Base-by-base conservation (phyloP, 2,329 filamentous ascomycete species). In the Aureobasidium namibiae region DNA sequence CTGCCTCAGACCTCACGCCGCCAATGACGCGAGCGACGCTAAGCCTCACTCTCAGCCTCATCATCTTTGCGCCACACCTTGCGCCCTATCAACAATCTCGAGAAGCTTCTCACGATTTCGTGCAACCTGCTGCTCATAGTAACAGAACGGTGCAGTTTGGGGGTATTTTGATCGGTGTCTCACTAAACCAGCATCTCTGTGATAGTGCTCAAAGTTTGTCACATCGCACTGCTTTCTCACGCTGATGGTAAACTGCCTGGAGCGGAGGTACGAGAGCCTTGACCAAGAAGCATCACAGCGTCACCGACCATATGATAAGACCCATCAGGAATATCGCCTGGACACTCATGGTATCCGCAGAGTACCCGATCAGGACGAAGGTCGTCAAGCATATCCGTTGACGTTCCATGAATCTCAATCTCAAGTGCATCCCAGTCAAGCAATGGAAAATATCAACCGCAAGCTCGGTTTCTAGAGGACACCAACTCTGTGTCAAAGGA, bases 1-100 rank as follows among this genome's bases (percentile, higher is more conserved):
- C 42, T 54, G 50, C 50, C 50, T 54, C 46, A 42, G 50, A 36
- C 45, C 50, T 41, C 36, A 42, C 50, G 38, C 50, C 38, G 46
- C 34, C 33, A 16, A 54, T 53, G 49, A 53, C 49, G 49, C 50
- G 36, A 42, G 21, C 4, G 26, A 11, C 36, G 36, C 50, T 54
- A 54, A 34, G 24, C 31, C 10, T 8, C 24, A 13, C 13, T 24
- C 50, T 54, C 36, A 54, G 50, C 50, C 50, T 42, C 21, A 36
- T 18, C 26, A 23, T 9, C 9, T 26, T 6, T 54, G 50, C 50
- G 50, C 50, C 50, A 54, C 50, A 52, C 48, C 24, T 24, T 1
- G 13, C 41, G 26, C 21, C 26, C 16, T 13, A 26, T 3, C 26
- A n/a, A 13, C 42, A 45, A 23, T 39, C 14, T 4, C 9, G 16